phyloP scores from a whole-genome alignment of 2,329 filamentous ascomycete species.

The Diaporthe velutina region DNA sequence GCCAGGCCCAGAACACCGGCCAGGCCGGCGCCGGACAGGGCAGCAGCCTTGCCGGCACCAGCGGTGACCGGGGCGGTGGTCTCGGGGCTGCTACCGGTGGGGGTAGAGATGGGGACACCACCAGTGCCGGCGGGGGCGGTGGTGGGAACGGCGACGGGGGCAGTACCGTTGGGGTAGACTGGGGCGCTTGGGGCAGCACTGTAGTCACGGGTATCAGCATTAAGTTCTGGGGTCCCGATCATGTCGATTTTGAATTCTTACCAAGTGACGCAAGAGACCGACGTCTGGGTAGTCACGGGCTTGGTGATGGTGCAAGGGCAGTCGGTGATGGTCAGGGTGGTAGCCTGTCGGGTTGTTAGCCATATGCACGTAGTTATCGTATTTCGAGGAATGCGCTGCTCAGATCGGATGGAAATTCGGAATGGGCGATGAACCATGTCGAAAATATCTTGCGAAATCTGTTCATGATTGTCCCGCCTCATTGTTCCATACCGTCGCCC shows the following conservation, averaged over 20 bases:
- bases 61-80: slow-evolving; percentile 63
- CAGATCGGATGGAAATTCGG: background rate
- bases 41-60: slow-evolving; percentile 68
- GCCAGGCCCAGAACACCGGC: slow-evolving; percentile 72
- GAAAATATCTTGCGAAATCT: background rate
- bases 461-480: slow-evolving; percentile 22
- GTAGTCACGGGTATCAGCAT: background rate
- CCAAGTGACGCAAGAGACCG: slow-evolving; percentile 68
- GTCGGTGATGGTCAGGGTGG: slow-evolving; percentile 78
- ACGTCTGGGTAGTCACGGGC: slow-evolving; percentile 66
- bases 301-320: slow-evolving; percentile 78
- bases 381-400: background rate
- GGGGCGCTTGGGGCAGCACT: slow-evolving; percentile 34
- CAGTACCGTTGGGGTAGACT: slow-evolving; percentile 55
- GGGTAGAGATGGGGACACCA: slow-evolving; percentile 28
- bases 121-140: slow-evolving; percentile 48
- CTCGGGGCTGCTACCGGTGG: slow-evolving; percentile 46
- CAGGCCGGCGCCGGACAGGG: slow-evolving; percentile 70
- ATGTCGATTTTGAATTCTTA: slow-evolving; percentile 47
- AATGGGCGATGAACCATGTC: background rate
- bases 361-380: background rate
- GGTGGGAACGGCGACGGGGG: slow-evolving; percentile 49
- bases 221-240: slow-evolving; percentile 3
- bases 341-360: slow-evolving; percentile 59
- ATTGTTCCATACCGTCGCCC: background rate